These are phyloP conservation scores for Coniochaeta ligniaria DNA, from an alignment of 2,329 filamentous ascomycete genomes.

Conservation along the genomic window DNA sequence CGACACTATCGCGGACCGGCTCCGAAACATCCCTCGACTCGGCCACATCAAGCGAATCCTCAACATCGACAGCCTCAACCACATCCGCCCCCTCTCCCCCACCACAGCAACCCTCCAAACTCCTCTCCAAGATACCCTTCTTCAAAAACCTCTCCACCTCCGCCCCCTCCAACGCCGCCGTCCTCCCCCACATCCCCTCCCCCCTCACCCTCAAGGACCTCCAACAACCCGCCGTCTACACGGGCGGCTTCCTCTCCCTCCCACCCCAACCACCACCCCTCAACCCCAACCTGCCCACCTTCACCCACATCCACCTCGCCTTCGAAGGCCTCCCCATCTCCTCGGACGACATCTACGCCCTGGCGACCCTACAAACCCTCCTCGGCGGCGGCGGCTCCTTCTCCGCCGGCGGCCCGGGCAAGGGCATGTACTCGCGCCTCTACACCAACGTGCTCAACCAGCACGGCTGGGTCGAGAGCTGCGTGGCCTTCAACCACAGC, in stretches of 20 bases:
- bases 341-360: conserved; percentile 89
- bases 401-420: conserved; percentile 90
- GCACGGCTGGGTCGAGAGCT: conserved; percentile 94
- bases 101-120: conserved; percentile 45
- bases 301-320: conserved; percentile 90
- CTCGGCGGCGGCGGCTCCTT: conserved; percentile 95
- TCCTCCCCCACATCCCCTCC: conserved; percentile 42
- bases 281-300: conserved; percentile 69
- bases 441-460: conserved; percentile 98
- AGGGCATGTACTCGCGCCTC: conserved; percentile 97
- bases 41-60: conserved; percentile 4
- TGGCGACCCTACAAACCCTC: conserved; percentile 90
- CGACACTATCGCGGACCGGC: conserved; percentile 44
- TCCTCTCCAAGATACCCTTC: conserved; percentile 72
- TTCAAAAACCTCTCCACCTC: conserved; percentile 74
- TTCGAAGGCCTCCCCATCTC: conserved; percentile 92
- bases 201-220: conserved; percentile 47
- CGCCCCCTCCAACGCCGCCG: conserved; percentile 79
- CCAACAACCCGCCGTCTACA: conserved; percentile 68
- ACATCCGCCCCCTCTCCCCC: conserved; percentile 28
- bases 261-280: conserved; percentile 71
- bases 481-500: conserved; percentile 92
- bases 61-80: conserved; percentile 25
- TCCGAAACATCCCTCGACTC: conserved; percentile 49
- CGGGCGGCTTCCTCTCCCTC: conserved; percentile 84